phyloP scores from a whole-genome alignment of 1,139 yeast genomes.

The Scheffersomyces insectosa region DNA sequence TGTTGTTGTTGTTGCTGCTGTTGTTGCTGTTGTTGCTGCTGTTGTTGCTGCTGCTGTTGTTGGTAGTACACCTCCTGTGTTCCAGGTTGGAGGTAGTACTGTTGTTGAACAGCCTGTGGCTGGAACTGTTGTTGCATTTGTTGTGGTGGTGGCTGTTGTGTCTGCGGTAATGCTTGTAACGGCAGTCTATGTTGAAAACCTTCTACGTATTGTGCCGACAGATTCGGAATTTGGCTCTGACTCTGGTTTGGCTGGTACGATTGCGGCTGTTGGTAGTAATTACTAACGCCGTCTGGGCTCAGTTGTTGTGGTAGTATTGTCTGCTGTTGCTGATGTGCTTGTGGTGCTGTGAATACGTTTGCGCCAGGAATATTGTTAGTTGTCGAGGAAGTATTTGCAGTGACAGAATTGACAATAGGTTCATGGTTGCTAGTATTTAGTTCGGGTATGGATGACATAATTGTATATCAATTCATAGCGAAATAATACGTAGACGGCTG shows the following conservation, averaged over 20 bases:
- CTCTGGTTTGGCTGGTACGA: too few species aligned
- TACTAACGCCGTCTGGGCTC: too few species aligned
- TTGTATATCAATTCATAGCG: not conserved
- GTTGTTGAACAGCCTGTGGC: not conserved
- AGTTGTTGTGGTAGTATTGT: too few species aligned
- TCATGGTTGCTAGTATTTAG: not conserved
- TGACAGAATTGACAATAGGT: too few species aligned
- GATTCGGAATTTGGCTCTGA: too few species aligned
- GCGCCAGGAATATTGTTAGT: not conserved
- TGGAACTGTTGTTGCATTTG: not conserved
- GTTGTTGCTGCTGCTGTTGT: not conserved
- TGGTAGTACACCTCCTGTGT: not conserved
- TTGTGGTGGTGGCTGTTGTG: not conserved
- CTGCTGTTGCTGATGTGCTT: not conserved
- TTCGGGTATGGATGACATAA: not conserved
- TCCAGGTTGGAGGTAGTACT: not conserved
- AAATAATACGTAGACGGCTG: not conserved
- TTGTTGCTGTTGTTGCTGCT: not conserved
- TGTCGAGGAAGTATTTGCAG: too few species aligned
- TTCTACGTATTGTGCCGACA: not conserved
- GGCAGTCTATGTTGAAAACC: not conserved
- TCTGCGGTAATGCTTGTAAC: not conserved
- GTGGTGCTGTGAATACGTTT: not conserved
- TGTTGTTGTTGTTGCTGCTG: not conserved
- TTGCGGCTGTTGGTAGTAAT: not conserved